Conservation (phyloP, 768 basidiomycete species). For the Mycena belliarum region DNA sequence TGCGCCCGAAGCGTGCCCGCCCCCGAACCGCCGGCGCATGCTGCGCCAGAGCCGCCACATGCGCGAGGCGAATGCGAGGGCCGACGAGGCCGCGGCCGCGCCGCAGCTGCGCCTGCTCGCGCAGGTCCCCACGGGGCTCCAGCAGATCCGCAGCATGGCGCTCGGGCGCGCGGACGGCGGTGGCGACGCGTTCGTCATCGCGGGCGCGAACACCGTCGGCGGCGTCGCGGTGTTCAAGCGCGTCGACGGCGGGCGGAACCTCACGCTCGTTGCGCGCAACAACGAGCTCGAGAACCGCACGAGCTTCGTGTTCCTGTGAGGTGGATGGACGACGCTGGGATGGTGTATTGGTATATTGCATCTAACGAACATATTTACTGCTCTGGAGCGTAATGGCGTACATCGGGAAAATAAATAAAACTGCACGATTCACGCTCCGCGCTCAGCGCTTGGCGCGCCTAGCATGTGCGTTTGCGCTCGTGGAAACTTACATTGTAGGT, state of each 20-base stretch:
- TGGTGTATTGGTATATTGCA: not conserved
- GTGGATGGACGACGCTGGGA: not conserved
- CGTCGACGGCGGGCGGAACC: conserved; percentile 41
- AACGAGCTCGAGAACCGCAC: conserved; percentile 38
- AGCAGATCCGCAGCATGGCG: conserved; percentile 57
- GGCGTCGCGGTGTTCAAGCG: conserved; percentile 48
- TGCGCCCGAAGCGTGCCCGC: conserved; percentile 5
- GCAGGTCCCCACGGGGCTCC: conserved; percentile 55
- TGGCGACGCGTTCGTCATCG: conserved; percentile 41
- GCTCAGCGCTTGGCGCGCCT: no score
- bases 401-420: no score
- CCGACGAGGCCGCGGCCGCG: not conserved
- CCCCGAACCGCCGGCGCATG: conserved; percentile 21
- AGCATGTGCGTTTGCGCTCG: no score
- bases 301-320: conserved; percentile 41
- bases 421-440: no score
- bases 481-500: no score
- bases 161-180: conserved; percentile 42
- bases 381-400: not conserved
- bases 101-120: conserved; percentile 40
- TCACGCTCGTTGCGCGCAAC: conserved; percentile 42
- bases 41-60: no score
- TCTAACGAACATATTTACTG: not conserved
- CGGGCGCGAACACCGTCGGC: conserved; percentile 32
- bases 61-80: no score